Conservation (phyloP, 345 rosid genomes). For the Euphorbia lathyris region DNA sequence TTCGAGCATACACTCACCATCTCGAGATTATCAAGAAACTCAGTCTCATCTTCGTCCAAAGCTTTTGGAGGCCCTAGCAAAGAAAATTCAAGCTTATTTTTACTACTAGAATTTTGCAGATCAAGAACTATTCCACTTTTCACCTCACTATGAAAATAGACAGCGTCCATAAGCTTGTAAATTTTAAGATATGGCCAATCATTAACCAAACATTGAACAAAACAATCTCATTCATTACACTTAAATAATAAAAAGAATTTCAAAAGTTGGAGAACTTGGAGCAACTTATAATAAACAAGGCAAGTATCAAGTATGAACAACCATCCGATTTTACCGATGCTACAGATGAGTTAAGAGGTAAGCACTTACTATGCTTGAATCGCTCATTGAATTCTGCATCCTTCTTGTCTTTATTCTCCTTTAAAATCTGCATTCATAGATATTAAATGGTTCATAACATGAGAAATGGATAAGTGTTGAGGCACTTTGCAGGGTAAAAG, state of each 20-base stretch:
- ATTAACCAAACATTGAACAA: background rate
- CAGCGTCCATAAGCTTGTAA: background rate
- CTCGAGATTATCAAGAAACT: conserved; percentile 82
- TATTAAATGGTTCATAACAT: background rate
- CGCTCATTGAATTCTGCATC: conserved; percentile 97
- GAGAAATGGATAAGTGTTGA: background rate
- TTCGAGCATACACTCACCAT: conserved; percentile 47
- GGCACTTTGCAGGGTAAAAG: background rate
- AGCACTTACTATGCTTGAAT: conserved; percentile 81
- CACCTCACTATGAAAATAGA: background rate
- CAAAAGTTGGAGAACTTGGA: background rate
- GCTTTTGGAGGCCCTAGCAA: conserved; percentile 92
- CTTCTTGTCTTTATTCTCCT: conserved; percentile 91
- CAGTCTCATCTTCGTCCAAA: conserved; percentile 93
- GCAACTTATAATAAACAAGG: background rate
- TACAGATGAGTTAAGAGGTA: background rate
- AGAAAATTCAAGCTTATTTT: background rate
- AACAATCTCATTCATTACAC: background rate
- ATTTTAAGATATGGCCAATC: background rate
- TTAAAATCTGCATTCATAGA: conserved; percentile 54
- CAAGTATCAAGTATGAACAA: background rate
- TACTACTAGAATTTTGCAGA: background rate
- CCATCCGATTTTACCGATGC: background rate
- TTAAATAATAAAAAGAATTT: background rate
- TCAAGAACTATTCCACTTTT: background rate